Percentiles rank a stretch among this genome's conserved stretches.
These are phyloP conservation scores for Scheffersomyces parashehatae DNA, from an alignment of 1,139 yeast genomes.

Conservation along the genomic window DNA sequence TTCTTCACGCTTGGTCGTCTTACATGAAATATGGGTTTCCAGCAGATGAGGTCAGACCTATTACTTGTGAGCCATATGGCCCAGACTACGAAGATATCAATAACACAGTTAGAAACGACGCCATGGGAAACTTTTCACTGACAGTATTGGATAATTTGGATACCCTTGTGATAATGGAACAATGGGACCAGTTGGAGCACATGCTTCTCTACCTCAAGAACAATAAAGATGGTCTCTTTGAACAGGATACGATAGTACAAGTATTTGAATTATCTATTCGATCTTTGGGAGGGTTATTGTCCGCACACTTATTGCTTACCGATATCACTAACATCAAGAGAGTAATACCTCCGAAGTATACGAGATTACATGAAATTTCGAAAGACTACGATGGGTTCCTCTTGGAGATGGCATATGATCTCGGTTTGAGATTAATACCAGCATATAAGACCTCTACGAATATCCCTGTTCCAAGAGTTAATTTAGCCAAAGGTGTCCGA, in stretches of 20 bases:
- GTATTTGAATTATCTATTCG: constrained; percentile 86
- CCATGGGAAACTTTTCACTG: constrained; percentile 77
- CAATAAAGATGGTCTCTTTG: constrained; percentile 44
- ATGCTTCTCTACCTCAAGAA: constrained; percentile 49
- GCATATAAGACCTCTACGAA: constrained; percentile 64
- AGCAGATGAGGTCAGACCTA: constrained; percentile 76
- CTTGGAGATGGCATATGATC: constrained; percentile 64
- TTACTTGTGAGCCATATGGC: constrained; percentile 68
- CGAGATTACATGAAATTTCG: constrained; percentile 17
- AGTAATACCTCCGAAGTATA: constrained; percentile 8
- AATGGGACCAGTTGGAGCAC: constrained; percentile 52
- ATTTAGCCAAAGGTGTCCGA: constrained; percentile 53
- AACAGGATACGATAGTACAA: constrained; percentile 71
- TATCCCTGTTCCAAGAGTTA: constrained; percentile 74
- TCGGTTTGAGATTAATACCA: constrained; percentile 66
- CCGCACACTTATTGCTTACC: constrained; percentile 67
- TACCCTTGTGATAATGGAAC: constrained; percentile 71
- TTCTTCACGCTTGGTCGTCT: constrained; percentile 76
- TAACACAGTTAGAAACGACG: constrained; percentile 74
- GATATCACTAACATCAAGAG: constrained; percentile 44
- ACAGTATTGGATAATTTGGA: constrained; percentile 81
- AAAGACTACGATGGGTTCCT: constrained; percentile 67
- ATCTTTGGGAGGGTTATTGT: constrained; percentile 73
- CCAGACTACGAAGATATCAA: constrained; percentile 55
- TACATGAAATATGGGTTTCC: constrained; percentile 78